Evolutionary conservation across 2,329 filamentous ascomycete genomes (phyloP), one percentile per base, ranked within the genome.

Genomic region (Aureobasidium sp.): DNA sequence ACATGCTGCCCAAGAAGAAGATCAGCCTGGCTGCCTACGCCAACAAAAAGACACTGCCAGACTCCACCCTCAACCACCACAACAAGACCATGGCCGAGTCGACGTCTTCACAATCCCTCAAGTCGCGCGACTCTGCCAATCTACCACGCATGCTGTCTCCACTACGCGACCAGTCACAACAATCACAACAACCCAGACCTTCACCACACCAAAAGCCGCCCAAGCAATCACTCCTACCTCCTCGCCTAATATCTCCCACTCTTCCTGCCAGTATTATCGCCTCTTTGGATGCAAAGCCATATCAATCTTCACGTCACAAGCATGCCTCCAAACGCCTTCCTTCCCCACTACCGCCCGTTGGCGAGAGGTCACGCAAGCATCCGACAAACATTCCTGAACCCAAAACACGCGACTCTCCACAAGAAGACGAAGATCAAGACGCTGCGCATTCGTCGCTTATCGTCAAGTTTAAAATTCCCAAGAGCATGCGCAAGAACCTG

Each of bases 11-110:
- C 27, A 85, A 83, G 74, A 86, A 85, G 75, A 86, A 85, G 71
- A 85, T 87, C 64, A 84, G 77, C 61, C 71, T 87, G 59, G 82
- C 78, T 45, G 83, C 82, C 42, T 87, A 86, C 72, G 85, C 83
- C 72, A 82, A 79, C 64, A 84, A 84, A 67, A 71, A 78, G 69
- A 79, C 74, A 64, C 77, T 73, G 61, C 75, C 83, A 82, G 15
- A 75, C 77, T 17, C 75, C 84, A 41, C 73, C 85, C 6, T 42
- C 8, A 62, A 61, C 7, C 15, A 48, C 6, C 44, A 44, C 36
- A 39, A 29, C 31, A 60, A 49, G 45, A 45, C 42, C 1, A 12
- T 9, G 29, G 15, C 44, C 25, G 49, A 47, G 5, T 39, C 60
- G 20, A n/a, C 62, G 3, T 29, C 61, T 6, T 44, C 52, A 36